phyloP scores from a whole-genome alignment of 2,329 filamentous ascomycete species.

The Davidsoniella virescens region DNA sequence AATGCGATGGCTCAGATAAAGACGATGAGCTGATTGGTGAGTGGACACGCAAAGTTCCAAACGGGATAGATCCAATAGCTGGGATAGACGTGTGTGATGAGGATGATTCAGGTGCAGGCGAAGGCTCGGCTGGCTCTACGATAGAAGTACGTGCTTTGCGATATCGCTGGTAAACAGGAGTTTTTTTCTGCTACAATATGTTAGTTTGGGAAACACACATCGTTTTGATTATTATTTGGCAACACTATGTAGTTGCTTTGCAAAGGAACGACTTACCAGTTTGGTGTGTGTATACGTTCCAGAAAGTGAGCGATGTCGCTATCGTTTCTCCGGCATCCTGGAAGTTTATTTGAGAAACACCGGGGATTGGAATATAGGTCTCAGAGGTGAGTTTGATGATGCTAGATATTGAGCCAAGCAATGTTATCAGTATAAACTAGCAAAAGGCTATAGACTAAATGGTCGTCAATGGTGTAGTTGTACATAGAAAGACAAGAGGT shows the following conservation, averaged over 20 bases:
- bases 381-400: too few species aligned
- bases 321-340: slow-evolving; percentile 1
- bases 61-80: slow-evolving; percentile 25
- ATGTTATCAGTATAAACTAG: too few species aligned
- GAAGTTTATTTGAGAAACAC: not conserved
- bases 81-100: slow-evolving; percentile 23
- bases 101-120: too few species aligned
- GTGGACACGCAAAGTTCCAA: slow-evolving; percentile 28
- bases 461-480: too few species aligned
- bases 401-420: too few species aligned
- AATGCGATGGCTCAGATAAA: not conserved
- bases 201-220: not conserved
- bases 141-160: not conserved
- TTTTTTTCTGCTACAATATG: not conserved
- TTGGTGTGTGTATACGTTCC: not conserved
- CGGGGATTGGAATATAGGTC: too few species aligned
- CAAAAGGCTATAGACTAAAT: too few species aligned
- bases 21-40: not conserved
- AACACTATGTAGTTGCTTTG: not conserved
- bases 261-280: not conserved
- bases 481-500: too few species aligned
- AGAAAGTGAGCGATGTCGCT: slow-evolving; percentile 5
- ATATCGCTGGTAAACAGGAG: not conserved
- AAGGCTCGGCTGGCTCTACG: too few species aligned
- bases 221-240: too few species aligned